phyloP scores from a whole-genome alignment of 75 land plant species.

The Selaginella tamariscina region DNA sequence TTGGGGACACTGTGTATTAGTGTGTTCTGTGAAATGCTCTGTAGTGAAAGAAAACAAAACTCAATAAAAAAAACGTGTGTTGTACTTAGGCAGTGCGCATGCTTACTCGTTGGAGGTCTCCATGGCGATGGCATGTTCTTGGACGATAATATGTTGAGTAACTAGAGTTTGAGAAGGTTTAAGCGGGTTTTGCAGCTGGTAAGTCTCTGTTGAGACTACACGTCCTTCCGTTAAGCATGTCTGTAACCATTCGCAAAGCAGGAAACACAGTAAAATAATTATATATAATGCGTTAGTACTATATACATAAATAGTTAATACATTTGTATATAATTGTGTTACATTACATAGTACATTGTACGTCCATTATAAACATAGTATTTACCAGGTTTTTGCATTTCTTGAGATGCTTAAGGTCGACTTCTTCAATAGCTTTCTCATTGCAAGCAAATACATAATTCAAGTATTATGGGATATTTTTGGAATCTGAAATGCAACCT shows the following conservation, averaged over 20 bases:
- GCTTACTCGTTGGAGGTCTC: too few relatives aligned
- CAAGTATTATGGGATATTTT: neutral
- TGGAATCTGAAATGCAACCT: neutral
- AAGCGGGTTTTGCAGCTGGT: neutral
- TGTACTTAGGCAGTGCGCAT: too few relatives aligned
- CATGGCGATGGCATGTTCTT: neutral
- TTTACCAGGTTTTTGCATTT: too few relatives aligned
- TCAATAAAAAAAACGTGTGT: too few relatives aligned
- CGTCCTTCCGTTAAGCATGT: neutral
- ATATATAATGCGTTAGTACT: neutral
- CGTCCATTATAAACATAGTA: too few relatives aligned
- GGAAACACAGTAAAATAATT: neutral
- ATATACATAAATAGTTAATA: neutral
- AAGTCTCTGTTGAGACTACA: neutral
- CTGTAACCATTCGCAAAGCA: neutral
- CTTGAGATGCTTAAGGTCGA: neutral
- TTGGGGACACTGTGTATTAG: too few relatives aligned
- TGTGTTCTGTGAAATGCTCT: neutral
- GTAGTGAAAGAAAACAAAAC: neutral
- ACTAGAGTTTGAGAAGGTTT: neutral
- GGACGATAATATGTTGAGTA: neutral
- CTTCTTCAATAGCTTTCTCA: neutral
- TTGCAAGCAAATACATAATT: neutral
- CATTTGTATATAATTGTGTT: neutral
- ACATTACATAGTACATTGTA: too few relatives aligned